These are phyloP conservation scores for Myxozyma nipponensis DNA, from an alignment of 805 yeast genomes.

Conservation along the genomic window DNA sequence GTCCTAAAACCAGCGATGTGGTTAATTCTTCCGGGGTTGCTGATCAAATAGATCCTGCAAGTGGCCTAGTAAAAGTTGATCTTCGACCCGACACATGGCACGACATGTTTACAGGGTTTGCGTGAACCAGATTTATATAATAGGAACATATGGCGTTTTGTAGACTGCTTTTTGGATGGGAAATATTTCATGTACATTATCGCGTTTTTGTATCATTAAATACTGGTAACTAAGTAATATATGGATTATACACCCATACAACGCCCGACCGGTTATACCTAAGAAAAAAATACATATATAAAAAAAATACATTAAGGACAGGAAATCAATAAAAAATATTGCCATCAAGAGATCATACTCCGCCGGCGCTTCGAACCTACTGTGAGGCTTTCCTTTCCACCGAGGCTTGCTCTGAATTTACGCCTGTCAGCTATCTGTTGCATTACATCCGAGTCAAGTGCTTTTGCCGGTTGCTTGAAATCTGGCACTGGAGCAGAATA, in stretches of 20 bases:
- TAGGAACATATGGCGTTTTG: too few relatives aligned
- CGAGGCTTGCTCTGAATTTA: not conserved
- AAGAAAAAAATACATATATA: too few relatives aligned
- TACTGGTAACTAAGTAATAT: too few relatives aligned
- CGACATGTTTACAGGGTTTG: conserved; percentile 3
- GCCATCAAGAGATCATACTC: conserved; percentile 1
- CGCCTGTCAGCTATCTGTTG: not conserved
- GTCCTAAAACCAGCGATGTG: not conserved
- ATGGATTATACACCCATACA: not conserved
- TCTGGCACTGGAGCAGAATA: not conserved
- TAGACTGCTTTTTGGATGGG: not conserved
- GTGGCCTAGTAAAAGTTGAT: not conserved
- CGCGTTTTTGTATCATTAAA: too few relatives aligned
- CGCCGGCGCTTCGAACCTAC: conserved; percentile 1
- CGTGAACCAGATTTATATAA: not conserved
- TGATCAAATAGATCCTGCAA: too few relatives aligned
- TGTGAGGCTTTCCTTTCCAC: not conserved
- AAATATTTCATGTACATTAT: not conserved
- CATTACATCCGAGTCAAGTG: not conserved
- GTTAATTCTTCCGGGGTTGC: not conserved
- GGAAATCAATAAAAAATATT: not conserved
- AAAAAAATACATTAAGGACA: not conserved
- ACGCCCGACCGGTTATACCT: not conserved
- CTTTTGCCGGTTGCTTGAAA: not conserved
- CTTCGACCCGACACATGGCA: conserved; percentile 1